Conservation (phyloP, 129 eudicot genomes). For the Solidago caesia region DNA sequence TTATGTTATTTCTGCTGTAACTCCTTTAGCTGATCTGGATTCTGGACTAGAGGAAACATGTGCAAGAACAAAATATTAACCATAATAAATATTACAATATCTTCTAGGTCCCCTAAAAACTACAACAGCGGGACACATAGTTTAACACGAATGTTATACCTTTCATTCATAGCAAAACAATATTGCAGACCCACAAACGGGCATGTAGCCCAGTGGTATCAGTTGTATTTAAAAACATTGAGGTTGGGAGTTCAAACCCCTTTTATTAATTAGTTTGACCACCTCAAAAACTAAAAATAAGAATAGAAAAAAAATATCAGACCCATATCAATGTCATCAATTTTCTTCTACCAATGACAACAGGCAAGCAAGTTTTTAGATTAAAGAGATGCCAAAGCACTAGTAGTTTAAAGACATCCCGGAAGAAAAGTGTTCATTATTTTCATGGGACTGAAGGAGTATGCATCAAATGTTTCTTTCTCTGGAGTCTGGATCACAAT, state of each 20-base stretch:
- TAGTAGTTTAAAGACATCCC: neutral
- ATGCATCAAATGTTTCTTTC: neutral
- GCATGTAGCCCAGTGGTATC: too few relatives aligned
- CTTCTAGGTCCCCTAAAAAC: slow-evolving; percentile 5
- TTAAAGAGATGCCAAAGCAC: neutral
- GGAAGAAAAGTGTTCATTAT: neutral
- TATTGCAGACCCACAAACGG: neutral
- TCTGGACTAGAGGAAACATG: neutral
- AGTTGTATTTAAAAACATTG: too few relatives aligned
- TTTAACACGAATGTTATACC: neutral
- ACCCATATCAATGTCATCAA: neutral
- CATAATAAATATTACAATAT: too few relatives aligned
- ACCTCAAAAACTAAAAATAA: too few relatives aligned
- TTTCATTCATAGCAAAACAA: neutral
- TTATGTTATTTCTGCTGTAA: neutral
- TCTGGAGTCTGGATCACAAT: neutral
- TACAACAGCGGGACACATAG: neutral
- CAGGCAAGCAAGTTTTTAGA: neutral
- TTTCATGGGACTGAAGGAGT: neutral
- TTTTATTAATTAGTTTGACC: too few relatives aligned
- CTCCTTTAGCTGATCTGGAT: neutral
- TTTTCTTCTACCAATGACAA: neutral
- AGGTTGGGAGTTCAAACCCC: too few relatives aligned
- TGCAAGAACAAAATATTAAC: neutral
- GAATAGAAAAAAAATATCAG: neutral